Base-by-base conservation (phyloP, 1,139 yeast species). In the Debaryomycetaceae sp. region DNA sequence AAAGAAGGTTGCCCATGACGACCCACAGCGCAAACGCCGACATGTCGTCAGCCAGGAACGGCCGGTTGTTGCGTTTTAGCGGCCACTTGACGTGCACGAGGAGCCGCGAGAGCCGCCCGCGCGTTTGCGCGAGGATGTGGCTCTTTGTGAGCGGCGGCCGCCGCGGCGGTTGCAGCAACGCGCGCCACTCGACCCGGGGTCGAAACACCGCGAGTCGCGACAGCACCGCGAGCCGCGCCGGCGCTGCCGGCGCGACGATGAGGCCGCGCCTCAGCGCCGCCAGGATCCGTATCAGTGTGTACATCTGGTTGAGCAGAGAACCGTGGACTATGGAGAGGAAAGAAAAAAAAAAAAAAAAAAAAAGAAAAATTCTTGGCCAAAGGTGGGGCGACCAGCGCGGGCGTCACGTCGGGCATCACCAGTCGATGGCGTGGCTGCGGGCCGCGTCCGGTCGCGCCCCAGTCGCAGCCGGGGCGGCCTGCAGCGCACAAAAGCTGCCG, bases 21-120 rank as follows among this genome's bases (percentile, higher is more conserved):
- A 71, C 40, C 75, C 77, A 71, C 2, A 78, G 74, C 27, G 75
- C 70, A 44, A 78, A 60, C 0, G 83, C 81, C 1, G 80, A 70
- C 5, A 71, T 48, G 40, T 76, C 80, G 44, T 75, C 79, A 16
- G 63, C 46, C 7, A 75, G 56, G 34, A 71, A 65, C 3, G 78
- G 78, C 27, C 76, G 59, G 36, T 68, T 53, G 33, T 72, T 70
- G 25, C 73, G 44, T 16, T 72, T 68, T 21, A 78, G 53, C 1
- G 78, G 66, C 83, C 83, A 77, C 46, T 75, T 75, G 5, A 76
- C 56, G 37, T 70, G 75, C 3, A 76, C 61, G 28, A 68, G 60
- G 23, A 73, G 42, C 28, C 78, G 45, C 15, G 75, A 60, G 32
- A 67, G 49, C 16, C 62, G 58, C 2, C 61, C 59, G 3, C 59